Conservation (phyloP, 169 alveolate species). For the Ichthyophthirius multifiliis region DNA sequence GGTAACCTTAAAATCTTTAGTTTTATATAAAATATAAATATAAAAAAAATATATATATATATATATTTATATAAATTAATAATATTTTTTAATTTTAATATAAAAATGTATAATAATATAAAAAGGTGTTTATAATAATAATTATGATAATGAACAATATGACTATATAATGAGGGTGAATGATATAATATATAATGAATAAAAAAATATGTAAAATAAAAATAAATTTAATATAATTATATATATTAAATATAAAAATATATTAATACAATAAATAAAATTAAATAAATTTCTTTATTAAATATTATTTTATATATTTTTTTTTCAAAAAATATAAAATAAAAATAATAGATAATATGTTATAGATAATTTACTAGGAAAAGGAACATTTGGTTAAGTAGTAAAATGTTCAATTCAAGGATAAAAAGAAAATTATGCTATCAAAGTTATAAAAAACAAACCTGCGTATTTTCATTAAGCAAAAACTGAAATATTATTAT, state of each 20-base stretch:
- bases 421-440: slow-evolving; percentile 13
- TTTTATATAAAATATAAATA: background rate
- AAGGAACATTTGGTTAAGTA: slow-evolving; percentile 80
- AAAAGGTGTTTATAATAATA: background rate
- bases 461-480: slow-evolving; percentile 64
- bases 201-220: background rate
- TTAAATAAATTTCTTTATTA: background rate
- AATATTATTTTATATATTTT: too few relatives aligned
- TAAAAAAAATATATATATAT: background rate
- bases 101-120: background rate
- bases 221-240: background rate
- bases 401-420: slow-evolving; percentile 34
- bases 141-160: background rate
- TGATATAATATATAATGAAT: background rate
- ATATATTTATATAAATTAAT: background rate
- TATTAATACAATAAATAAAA: too few relatives aligned
- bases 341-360: slow-evolving; percentile 30
- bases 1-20: background rate
- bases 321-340: too few relatives aligned
- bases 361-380: slow-evolving; percentile 62
- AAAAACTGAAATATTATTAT: slow-evolving; percentile 46
- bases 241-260: background rate
- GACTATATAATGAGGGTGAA: slow-evolving; percentile 9
- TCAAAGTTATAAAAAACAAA: slow-evolving; percentile 56
- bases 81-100: background rate